Conservation (phyloP, 1,284 basidiomycete species). For the Psilocybe mexicana region DNA sequence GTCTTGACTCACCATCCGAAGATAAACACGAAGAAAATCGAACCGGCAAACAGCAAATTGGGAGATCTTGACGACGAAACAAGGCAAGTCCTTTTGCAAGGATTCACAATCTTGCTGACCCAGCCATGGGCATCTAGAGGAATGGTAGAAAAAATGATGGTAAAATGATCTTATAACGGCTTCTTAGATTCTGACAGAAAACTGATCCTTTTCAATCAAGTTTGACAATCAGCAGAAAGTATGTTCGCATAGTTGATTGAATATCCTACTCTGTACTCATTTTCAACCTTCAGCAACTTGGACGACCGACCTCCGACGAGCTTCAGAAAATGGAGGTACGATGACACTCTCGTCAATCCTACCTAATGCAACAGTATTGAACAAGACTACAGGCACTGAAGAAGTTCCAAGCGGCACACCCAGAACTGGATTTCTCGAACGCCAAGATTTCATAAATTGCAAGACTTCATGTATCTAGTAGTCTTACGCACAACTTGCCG, state of each 20-base stretch:
- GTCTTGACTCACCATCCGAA: slow-evolving; percentile 94
- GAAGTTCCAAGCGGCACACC: slow-evolving; percentile 89
- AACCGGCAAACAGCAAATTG: slow-evolving; percentile 93
- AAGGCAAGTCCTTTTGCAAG: slow-evolving; percentile 48
- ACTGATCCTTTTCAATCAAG: slow-evolving; percentile 41
- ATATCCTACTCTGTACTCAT: slow-evolving; percentile 9
- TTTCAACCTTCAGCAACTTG: slow-evolving; percentile 73
- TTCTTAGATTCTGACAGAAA: neutral
- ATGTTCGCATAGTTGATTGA: slow-evolving; percentile 11
- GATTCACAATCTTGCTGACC: slow-evolving; percentile 4
- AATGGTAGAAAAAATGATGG: slow-evolving; percentile 99
- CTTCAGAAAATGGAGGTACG: slow-evolving; percentile 85
- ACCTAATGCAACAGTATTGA: neutral
- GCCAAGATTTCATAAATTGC: slow-evolving; percentile 71
- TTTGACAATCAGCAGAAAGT: slow-evolving; percentile 98
- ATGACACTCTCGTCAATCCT: slow-evolving; percentile 16
- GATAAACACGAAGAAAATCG: slow-evolving; percentile 96
- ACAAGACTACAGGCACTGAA: slow-evolving; percentile 64
- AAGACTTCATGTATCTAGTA: neutral
- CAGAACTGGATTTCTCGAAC: slow-evolving; percentile 95
- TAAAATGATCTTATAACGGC: slow-evolving; percentile 31
- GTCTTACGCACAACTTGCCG: neutral
- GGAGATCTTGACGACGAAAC: slow-evolving; percentile 95
- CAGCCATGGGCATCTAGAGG: slow-evolving; percentile 50
- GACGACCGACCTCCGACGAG: slow-evolving; percentile 92